These are phyloP conservation scores for Thermothelomyces thermophilus DNA, from an alignment of 2,329 filamentous ascomycete genomes.

Conservation along the genomic window DNA sequence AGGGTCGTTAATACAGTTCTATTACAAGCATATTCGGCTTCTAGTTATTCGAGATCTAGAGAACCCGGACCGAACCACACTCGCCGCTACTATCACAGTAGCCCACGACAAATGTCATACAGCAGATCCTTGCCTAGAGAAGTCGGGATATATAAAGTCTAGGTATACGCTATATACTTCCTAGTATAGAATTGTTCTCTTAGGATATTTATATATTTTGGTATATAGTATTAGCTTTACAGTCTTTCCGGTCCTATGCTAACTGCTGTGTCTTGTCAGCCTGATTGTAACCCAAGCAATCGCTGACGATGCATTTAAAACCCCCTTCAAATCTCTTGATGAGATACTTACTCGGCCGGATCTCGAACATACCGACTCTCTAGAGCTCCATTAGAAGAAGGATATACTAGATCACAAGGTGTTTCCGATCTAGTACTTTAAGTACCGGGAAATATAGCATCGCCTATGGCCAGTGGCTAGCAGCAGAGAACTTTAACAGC, in stretches of 20 bases:
- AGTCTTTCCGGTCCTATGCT: not conserved
- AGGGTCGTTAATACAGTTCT: not conserved
- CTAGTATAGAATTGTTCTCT: not conserved
- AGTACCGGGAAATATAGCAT: not conserved
- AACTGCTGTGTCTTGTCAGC: not conserved
- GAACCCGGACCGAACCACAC: not conserved
- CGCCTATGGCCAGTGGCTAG: not conserved
- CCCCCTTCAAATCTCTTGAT: not conserved
- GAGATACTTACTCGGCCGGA: not conserved
- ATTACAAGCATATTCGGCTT: not conserved
- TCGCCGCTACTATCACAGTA: not conserved
- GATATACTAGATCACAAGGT: not conserved
- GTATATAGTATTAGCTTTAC: not conserved
- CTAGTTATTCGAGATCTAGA: not conserved
- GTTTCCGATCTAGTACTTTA: not conserved
- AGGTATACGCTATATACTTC: not conserved
- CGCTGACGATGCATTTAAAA: not conserved
- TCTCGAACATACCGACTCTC: not conserved
- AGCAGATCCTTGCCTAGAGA: not conserved
- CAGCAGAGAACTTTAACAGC: not conserved
- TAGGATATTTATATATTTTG: no score
- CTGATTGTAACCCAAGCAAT: not conserved
- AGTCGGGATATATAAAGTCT: not conserved
- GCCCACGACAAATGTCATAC: not conserved
- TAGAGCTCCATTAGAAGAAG: not conserved